Percentiles rank a stretch among this genome's conserved stretches.
Conservation (phyloP, 1,284 basidiomycete genomes). For the Mycena sp. region DNA sequence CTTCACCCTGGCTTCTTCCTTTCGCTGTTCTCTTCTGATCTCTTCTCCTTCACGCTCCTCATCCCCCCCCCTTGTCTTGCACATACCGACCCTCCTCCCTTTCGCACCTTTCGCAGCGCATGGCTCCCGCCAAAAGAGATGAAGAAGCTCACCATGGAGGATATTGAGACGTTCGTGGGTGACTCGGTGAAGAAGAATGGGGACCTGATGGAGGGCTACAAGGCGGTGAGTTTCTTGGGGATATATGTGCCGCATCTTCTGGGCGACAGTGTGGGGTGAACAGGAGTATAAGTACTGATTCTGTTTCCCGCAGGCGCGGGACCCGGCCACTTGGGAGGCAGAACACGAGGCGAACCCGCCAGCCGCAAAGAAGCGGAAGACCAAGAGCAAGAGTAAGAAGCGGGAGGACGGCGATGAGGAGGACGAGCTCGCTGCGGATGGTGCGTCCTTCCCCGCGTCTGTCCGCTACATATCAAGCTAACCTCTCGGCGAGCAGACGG, state of each 20-base stretch:
- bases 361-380: slow-evolving; percentile 11
- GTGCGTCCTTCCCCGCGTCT: neutral
- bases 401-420: slow-evolving; percentile 18
- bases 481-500: no score
- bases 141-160: neutral
- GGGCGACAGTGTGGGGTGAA: no score
- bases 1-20: no score
- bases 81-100: neutral
- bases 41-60: neutral
- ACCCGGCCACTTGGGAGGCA: slow-evolving; percentile 21
- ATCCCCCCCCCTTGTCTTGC: neutral
- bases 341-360: slow-evolving; percentile 18
- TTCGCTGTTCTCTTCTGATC: no score
- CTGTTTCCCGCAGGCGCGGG: slow-evolving; percentile 7
- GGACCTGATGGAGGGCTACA: slow-evolving; percentile 22
- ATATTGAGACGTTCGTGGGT: slow-evolving; percentile 7
- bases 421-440: slow-evolving; percentile 18
- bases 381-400: slow-evolving; percentile 13
- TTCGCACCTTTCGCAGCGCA: slow-evolving; percentile 7
- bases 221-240: slow-evolving; percentile 16
- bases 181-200: neutral
- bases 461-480: no score
- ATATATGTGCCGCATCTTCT: no score
- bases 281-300: no score
- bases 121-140: slow-evolving; percentile 21